These are phyloP conservation scores for Claviceps pusilla DNA, from an alignment of 2,329 filamentous ascomycete genomes.

Conservation along the genomic window DNA sequence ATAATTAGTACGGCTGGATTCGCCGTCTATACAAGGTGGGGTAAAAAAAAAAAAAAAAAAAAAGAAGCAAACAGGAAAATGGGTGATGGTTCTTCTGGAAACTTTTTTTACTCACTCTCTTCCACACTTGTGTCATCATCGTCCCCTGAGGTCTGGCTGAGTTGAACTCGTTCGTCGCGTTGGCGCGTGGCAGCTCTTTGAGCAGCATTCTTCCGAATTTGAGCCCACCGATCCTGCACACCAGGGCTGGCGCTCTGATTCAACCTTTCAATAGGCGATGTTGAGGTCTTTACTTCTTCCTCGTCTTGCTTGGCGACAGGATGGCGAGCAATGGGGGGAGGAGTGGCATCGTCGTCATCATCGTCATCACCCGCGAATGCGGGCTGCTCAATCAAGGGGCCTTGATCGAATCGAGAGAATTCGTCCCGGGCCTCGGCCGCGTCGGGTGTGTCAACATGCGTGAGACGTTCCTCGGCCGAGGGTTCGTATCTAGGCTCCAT, in stretches of 20 bases:
- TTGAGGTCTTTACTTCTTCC: conserved; percentile 7
- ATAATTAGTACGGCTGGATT: conserved; percentile 9
- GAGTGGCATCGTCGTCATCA: conserved; percentile 24
- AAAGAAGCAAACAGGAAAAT: background rate
- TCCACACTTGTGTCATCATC: conserved; percentile 90
- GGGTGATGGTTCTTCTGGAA: background rate
- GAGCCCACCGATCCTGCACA: conserved; percentile 72
- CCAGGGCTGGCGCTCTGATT: conserved; percentile 19
- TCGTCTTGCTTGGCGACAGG: conserved; percentile 2
- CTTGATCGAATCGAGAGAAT: conserved; percentile 66
- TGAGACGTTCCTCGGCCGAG: conserved; percentile 25
- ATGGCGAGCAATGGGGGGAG: conserved; percentile 37
- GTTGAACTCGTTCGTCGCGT: conserved; percentile 48
- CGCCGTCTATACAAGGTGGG: no score
- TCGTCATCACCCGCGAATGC: conserved; percentile 54
- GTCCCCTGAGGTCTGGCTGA: conserved; percentile 43
- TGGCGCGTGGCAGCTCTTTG: conserved; percentile 54
- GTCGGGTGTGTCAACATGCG: conserved; percentile 45
- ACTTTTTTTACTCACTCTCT: conserved; percentile 54
- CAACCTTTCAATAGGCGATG: conserved; percentile 19
- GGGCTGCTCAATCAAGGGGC: conserved; percentile 72
- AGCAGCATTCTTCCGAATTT: conserved; percentile 88
- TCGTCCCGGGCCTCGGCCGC: conserved; percentile 44
- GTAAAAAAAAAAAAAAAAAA: background rate
- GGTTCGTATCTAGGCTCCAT: conserved; percentile 9